Conservation (phyloP, 805 yeast genomes). For the Cyberlindnera mississippiensis region DNA sequence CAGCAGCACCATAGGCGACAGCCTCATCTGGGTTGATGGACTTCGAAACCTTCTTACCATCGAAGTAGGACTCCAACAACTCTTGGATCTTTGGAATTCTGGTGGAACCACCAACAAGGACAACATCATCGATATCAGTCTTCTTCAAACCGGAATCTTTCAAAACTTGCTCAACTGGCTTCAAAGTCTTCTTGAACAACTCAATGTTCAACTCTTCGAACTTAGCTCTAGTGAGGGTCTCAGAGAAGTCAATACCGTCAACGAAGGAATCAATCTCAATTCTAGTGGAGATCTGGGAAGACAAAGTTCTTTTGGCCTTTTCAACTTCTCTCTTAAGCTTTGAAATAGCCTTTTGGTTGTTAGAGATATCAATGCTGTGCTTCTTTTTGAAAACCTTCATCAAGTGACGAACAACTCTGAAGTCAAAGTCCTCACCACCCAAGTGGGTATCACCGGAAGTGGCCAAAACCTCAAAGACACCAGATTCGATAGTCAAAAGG, state of each 20-base stretch:
- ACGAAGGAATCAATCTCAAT: constrained; percentile 93
- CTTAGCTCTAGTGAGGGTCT: constrained; percentile 94
- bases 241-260: constrained; percentile 94
- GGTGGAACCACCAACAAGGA: constrained; percentile 98
- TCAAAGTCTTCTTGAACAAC: constrained; percentile 88
- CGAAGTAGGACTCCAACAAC: constrained; percentile 82
- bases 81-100: constrained; percentile 98
- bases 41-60: constrained; percentile 94
- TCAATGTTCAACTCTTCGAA: constrained; percentile 95
- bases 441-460: constrained; percentile 96
- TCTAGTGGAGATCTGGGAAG: constrained; percentile 93
- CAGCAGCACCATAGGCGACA: constrained; percentile 99
- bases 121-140: constrained; percentile 89
- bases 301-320: constrained; percentile 95
- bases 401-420: constrained; percentile 83
- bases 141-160: constrained; percentile 89
- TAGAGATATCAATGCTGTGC: constrained; percentile 76
- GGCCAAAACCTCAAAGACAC: constrained; percentile 89
- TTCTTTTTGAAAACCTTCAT: constrained; percentile 88
- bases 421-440: constrained; percentile 97
- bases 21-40: constrained; percentile 99
- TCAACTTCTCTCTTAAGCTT: constrained; percentile 97
- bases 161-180: constrained; percentile 94
- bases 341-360: constrained; percentile 82
- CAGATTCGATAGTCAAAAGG: constrained; percentile 79